Evolutionary conservation across 257 asterid species (phyloP).

Genomic region (Jacaranda copaia): DNA sequence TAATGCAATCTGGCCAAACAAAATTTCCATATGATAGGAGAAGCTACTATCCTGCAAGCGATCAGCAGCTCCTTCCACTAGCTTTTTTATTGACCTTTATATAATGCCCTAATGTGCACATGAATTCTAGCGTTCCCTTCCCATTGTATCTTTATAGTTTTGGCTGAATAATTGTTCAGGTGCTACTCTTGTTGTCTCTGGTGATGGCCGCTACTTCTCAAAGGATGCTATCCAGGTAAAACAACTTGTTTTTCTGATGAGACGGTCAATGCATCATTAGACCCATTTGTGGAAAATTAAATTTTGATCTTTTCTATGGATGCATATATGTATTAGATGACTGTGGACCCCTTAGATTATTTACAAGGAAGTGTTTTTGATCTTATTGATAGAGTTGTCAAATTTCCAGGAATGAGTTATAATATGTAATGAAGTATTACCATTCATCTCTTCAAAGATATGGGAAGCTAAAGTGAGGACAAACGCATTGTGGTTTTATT

Average conservation of each 20-base stretch:
- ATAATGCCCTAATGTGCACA: constrained; percentile 4
- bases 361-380: neutral
- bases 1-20: neutral
- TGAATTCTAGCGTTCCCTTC: constrained; percentile 24
- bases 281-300: neutral
- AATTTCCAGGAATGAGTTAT: constrained; percentile 7
- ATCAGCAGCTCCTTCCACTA: neutral
- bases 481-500: neutral
- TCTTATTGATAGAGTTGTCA: constrained; percentile 15
- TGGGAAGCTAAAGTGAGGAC: neutral
- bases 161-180: constrained; percentile 56
- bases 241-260: constrained; percentile 28
- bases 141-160: constrained; percentile 21
- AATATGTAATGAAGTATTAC: neutral
- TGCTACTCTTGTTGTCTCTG: constrained; percentile 97
- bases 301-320: neutral
- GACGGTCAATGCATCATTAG: neutral
- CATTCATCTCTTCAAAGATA: neutral
- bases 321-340: constrained; percentile 21
- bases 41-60: constrained; percentile 3
- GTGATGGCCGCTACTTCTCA: constrained; percentile 97
- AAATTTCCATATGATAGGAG: constrained; percentile 9
- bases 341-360: neutral
- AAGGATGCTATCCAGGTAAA: constrained; percentile 93
- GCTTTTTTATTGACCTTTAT: constrained; percentile 4